Conservation (phyloP, 768 basidiomycete species). For the Tubosaeta sp. region DNA sequence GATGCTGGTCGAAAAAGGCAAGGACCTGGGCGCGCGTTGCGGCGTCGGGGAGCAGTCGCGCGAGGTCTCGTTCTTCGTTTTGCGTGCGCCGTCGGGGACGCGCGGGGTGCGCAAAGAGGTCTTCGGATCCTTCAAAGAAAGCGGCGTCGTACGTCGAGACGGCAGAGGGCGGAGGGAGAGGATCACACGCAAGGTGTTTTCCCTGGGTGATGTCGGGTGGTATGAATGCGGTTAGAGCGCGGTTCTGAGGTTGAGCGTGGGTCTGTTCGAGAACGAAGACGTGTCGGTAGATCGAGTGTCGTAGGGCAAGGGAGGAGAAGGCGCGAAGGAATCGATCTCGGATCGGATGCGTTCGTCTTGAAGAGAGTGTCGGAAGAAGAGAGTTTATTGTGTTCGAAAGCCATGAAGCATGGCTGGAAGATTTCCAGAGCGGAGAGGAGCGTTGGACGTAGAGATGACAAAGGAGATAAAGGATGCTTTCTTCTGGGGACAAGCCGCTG, state of each 20-base stretch:
- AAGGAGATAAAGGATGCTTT: constrained; percentile 66
- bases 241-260: constrained; percentile 36
- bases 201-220: constrained; percentile 50
- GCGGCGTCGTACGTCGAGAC: constrained; percentile 59
- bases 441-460: constrained; percentile 86
- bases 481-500: constrained; percentile 35
- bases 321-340: constrained; percentile 30
- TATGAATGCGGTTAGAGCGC: constrained; percentile 65
- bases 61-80: constrained; percentile 49
- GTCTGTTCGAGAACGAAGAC: constrained; percentile 67
- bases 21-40: constrained; percentile 55
- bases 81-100: constrained; percentile 39
- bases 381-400: constrained; percentile 52
- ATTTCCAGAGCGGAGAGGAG: constrained; percentile 79
- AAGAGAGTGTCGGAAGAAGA: constrained; percentile 30
- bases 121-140: constrained; percentile 72
- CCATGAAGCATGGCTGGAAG: constrained; percentile 59
- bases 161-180: constrained; percentile 67
- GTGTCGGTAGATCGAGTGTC: constrained; percentile 66
- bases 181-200: constrained; percentile 75
- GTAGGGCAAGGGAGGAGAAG: constrained; percentile 39
- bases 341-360: constrained; percentile 30
- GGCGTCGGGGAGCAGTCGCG: constrained; percentile 54
- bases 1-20: constrained; percentile 57
- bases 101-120: constrained; percentile 34